Evolutionary conservation across 306 rosid species (phyloP), one percentile per base, ranked within the genome.

Genomic region (Quercus glauca): DNA sequence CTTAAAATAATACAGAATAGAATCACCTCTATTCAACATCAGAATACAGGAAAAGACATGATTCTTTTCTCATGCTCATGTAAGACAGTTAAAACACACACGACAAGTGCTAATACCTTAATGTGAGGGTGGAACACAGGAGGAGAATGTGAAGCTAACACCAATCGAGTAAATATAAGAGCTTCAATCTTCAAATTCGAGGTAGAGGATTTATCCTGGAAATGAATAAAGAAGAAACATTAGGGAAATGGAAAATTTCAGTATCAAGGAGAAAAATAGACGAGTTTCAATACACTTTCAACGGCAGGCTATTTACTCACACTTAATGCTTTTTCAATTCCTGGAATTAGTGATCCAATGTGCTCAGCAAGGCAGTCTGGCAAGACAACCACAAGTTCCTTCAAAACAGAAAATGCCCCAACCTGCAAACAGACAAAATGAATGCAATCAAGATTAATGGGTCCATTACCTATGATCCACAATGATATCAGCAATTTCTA

Each of bases 161-260:
- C 98, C 87, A 96, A 84, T 91, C 94, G 85, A 73, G 96, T 89
- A 83, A 96, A 93, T 77, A 89, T 89, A 64, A 96, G 92, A 76
- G 99, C 97, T 89, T 96, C 99, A 60, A 93, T 96, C 89, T 96
- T 96, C 88, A 96, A 89, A 88, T 96, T 96, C 63, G 99, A 96
- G 83, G 99, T 93, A 68, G 99, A 93, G 55, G 96, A 89, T 87
- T 96, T 96, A 79, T 96, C 99, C 99, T 96, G 86, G 21, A 73
- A 70, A 70, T 33, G 31, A 70, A 71, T 43, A 29, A 18, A 64
- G 41, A 64, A 63, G 68, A 78, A 67, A 77, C 4, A 28, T 29
- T 28, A 61, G 41, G 12, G 29, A 12, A 26, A 86, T 73, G 51
- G 49, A 76, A 71, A 78, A 33, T 77, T 43, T 81, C 76, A 73